These are phyloP conservation scores for Ogataea pilisensis DNA, from an alignment of 805 yeast species.

Conservation along the genomic window DNA sequence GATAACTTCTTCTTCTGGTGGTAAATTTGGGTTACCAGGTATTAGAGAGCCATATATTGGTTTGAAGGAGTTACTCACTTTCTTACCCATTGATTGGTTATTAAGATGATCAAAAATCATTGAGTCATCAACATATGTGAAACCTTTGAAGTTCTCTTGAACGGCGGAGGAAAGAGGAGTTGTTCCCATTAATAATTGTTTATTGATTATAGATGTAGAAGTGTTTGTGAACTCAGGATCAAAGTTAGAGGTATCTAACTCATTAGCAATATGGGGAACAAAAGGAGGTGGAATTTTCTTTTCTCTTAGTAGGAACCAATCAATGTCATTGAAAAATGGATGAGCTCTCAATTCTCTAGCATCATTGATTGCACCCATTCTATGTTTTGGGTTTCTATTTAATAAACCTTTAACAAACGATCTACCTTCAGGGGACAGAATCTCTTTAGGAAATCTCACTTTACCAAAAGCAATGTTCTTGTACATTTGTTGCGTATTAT, in stretches of 20 bases:
- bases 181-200: conserved; percentile 57
- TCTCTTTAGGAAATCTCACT: conserved; percentile 95
- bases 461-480: conserved; percentile 98
- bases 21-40: conserved; percentile 74
- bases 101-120: conserved; percentile 81
- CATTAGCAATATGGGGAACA: conserved; percentile 87
- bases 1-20: conserved; percentile 80
- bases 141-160: conserved; percentile 95
- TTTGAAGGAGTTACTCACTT: conserved; percentile 36
- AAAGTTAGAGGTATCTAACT: conserved; percentile 92
- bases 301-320: conserved; percentile 75
- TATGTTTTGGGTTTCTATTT: conserved; percentile 93
- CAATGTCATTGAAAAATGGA: conserved; percentile 86
- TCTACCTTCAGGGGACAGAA: conserved; percentile 87
- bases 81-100: conserved; percentile 32
- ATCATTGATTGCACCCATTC: conserved; percentile 87
- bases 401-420: conserved; percentile 92
- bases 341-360: conserved; percentile 91
- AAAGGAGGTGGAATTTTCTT: conserved; percentile 95
- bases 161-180: conserved; percentile 92
- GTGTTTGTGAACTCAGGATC: conserved; percentile 97
- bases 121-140: conserved; percentile 92
- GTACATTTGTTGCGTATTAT: conserved; percentile 97
- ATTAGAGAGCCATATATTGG: conserved; percentile 61
- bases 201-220: conserved; percentile 75